These are phyloP conservation scores for Pleurotus djamor DNA, from an alignment of 768 basidiomycete species.

Conservation along the genomic window DNA sequence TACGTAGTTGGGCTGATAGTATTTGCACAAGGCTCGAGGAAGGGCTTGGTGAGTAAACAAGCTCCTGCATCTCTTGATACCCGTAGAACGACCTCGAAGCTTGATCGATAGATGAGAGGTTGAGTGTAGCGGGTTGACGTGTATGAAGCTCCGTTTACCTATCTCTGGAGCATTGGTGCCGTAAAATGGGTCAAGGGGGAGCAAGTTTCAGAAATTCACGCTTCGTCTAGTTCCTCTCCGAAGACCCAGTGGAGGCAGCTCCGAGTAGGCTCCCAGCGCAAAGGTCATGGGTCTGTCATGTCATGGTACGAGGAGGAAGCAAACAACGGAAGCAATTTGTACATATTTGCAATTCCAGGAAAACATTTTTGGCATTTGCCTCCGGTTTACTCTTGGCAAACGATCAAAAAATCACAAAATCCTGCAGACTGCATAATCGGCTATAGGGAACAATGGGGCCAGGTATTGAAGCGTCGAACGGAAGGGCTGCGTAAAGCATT, in stretches of 20 bases:
- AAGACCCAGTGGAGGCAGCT: no score
- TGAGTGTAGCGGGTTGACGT: conserved; percentile 5
- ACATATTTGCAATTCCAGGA: background rate
- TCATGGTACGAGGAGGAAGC: no score
- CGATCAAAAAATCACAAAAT: background rate
- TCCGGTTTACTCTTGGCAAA: background rate
- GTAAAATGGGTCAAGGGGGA: conserved; percentile 5
- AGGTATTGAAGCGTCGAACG: background rate
- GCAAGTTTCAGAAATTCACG: background rate
- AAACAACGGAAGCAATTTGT: background rate
- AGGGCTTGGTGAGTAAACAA: no score
- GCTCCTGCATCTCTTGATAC: background rate
- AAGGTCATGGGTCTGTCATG: no score
- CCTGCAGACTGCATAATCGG: background rate
- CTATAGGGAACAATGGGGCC: conserved; percentile 1
- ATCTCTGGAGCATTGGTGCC: background rate
- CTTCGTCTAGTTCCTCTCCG: no score
- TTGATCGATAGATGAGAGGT: background rate
- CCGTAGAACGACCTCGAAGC: background rate
- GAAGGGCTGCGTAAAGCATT: conserved; percentile 5
- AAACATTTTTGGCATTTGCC: background rate
- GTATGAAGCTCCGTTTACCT: conserved; percentile 1
- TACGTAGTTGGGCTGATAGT: no score
- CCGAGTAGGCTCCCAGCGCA: no score
- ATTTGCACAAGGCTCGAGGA: no score